phyloP scores from a whole-genome alignment of 163 green algal genomes.

The Dunaliella salina region DNA sequence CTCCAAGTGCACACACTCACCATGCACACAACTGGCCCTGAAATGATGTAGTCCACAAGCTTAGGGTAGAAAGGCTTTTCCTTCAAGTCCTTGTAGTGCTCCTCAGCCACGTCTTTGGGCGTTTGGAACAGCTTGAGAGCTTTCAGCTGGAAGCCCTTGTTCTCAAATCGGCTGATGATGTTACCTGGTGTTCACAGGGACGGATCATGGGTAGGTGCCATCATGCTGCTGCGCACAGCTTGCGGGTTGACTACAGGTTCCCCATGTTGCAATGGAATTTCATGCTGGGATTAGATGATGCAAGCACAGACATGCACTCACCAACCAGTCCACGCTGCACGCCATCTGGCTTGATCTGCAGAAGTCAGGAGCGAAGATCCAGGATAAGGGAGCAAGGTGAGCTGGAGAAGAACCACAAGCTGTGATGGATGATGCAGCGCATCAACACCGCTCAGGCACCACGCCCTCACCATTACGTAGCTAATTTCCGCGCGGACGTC shows the following conservation, averaged over 20 bases:
- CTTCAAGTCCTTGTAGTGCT: conserved; percentile 94
- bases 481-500: conserved; percentile 46
- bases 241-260: too few species aligned
- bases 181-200: conserved; percentile 46
- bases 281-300: too few species aligned
- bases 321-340: conserved; percentile 91
- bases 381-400: not conserved
- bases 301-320: conserved; percentile 2
- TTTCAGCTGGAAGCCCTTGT: conserved; percentile 90
- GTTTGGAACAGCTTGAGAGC: conserved; percentile 88
- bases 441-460: not conserved
- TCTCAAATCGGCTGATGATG: conserved; percentile 93
- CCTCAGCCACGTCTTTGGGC: conserved; percentile 80
- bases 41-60: conserved; percentile 95
- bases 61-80: conserved; percentile 90
- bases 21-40: conserved; percentile 91
- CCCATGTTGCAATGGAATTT: too few species aligned
- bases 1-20: conserved; percentile 54
- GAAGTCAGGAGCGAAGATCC: not conserved
- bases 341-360: conserved; percentile 79
- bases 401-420: not conserved
- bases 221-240: too few species aligned
- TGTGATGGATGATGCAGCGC: not conserved
- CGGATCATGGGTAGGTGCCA: too few species aligned
- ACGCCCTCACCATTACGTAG: conserved; percentile 49